Evolutionary conservation across 2,329 filamentous ascomycete genomes (phyloP), one percentile per base, ranked within the genome.

Genomic region (Penicillium capsulatum): DNA sequence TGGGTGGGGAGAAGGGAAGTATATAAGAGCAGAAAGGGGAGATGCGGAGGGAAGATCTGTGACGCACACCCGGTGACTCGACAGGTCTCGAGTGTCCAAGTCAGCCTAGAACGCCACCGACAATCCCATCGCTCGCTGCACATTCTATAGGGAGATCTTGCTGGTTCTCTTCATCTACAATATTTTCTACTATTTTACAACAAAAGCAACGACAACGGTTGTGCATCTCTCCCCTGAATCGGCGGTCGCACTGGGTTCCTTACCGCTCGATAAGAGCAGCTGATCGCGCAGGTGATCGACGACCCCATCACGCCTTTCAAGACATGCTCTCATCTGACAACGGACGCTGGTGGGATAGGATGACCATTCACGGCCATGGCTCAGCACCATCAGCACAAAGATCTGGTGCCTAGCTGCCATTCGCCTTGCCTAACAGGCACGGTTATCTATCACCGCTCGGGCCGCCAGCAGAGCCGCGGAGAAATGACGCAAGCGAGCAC

Each of bases 21-120:
- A 20, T 17, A 28, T 11, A 31, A 20, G 35, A 17, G 27, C 47
- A 26, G 29, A 15, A 40, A 30, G 33, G 33, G 34, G 40, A 36
- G 41, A 43, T 47, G 36, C 38, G 30, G 44, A 45, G 45, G 28
- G 42, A 45, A 47, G 44, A 51, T 58, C 55, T 61, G 65, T 67
- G 65, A 68, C 65, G 65, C 65, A 67, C 55, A 58, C 57, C 60
- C 57, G 60, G 61, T 67, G 65, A 68, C 65, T 68, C 61, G 61
- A 60, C 42, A 46, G 40, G 46, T 50, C 48, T 47, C 45, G 42
- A 43, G 44, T 40, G 41, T 43, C 39, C 38, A 48, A 47, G 43
- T 61, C 55, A 58, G 55, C 53, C 55, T 48, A 36, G 42, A 47
- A 45, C 47, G 47, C 47, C 46, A 46, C 44, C 19, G 26, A 30